Evolutionary conservation across 148 eudicot genomes (phyloP), one percentile per base, ranked within the genome.

Genomic region (Cornus kousa): DNA sequence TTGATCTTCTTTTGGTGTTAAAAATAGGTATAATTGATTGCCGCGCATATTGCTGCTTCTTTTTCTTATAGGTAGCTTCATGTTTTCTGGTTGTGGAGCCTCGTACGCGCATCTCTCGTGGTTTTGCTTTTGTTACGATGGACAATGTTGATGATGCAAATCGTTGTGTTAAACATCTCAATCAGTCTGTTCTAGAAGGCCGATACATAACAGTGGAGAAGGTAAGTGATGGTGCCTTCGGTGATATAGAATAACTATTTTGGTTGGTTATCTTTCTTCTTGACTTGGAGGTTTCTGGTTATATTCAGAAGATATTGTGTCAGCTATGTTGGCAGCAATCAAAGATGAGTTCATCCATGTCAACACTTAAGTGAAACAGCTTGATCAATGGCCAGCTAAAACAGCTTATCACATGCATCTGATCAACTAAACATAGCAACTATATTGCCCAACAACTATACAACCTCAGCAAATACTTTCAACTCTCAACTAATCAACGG

Each of bases 291-390:
- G 91, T 93, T 93, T 93, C 86, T 93, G 94, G 93, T 81, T 93
- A 96, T 89, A 85, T 93, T 91, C 98, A 94, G 98, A 93, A 88
- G 86, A 79, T 84, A 89, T 86, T 96, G 90, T 88, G 66, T 92
- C 97, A 93, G 98, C 91, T 88, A 80, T 93, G 86, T 90, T 90
- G 94, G 97, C 98, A 90, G 94, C 94, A 87, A 88, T 96, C 99
- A 94, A 88, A 89, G 99, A 90, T 92, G 98, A 87, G 89, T 88
- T 89, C 97, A 87, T 88, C 93, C 88, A 83, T 90, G 79, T 87
- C 93, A 87, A 91, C 87, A 79, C 76, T 89, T 89, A 87, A 85
- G 86, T 82, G 87, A 92, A 90, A 88, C 94, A 88, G 93, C 93
- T 81, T 88, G 95, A 90, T 87, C 90, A 94, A 90, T 89, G 90